phyloP scores from a whole-genome alignment of 257 asterid species.

The Striga asiatica region DNA sequence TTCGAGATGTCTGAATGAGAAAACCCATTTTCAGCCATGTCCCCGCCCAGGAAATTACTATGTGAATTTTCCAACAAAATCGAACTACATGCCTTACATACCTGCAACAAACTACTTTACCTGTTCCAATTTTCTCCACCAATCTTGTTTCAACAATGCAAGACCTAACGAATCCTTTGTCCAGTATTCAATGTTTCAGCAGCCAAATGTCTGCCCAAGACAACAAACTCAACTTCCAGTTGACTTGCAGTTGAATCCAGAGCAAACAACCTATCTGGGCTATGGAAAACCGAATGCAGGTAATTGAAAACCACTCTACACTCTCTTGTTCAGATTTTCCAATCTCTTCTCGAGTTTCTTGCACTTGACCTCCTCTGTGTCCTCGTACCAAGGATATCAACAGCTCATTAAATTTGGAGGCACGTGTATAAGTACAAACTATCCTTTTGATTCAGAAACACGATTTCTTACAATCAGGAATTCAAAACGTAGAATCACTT shows the following conservation, averaged over 20 bases:
- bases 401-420: too few relatives aligned
- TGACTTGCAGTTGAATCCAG: constrained; percentile 1
- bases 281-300: constrained; percentile 14
- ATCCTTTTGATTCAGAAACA: too few relatives aligned
- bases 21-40: constrained; percentile 3
- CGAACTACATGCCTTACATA: neutral
- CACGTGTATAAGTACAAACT: too few relatives aligned
- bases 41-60: constrained; percentile 15
- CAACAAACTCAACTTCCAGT: constrained; percentile 6
- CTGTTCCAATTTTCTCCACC: constrained; percentile 11
- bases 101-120: constrained; percentile 19
- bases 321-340: neutral
- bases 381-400: too few relatives aligned
- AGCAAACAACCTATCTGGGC: constrained; percentile 3
- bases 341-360: neutral
- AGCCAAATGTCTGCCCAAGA: constrained; percentile 21
- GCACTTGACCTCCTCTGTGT: too few relatives aligned
- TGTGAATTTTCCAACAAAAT: constrained; percentile 6
- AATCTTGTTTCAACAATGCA: constrained; percentile 7
- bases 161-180: constrained; percentile 3
- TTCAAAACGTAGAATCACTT: too few relatives aligned
- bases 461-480: too few relatives aligned
- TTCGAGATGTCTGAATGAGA: neutral
- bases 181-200: constrained; percentile 23
- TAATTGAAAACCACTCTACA: too few relatives aligned